phyloP scores from a whole-genome alignment of 2,329 filamentous ascomycete genomes.

The Botryotinia globosa region DNA sequence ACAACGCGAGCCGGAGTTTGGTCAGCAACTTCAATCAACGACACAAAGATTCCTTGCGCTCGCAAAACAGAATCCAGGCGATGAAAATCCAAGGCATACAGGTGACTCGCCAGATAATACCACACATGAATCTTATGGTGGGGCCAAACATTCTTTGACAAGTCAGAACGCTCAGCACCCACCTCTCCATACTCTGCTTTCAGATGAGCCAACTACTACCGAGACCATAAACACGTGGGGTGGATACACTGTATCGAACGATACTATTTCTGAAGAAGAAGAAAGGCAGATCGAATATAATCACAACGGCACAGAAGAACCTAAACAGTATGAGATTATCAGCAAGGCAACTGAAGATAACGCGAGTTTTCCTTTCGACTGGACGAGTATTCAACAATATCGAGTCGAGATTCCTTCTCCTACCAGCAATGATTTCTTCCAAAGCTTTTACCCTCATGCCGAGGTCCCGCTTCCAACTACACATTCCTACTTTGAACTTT shows the following conservation, averaged over 20 bases:
- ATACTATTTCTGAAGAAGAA: slow-evolving; percentile 26
- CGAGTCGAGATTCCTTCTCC: slow-evolving; percentile 30
- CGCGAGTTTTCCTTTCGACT: slow-evolving; percentile 51
- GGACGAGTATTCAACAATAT: slow-evolving; percentile 36
- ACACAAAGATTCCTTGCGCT: slow-evolving; percentile 58
- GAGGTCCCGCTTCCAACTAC: slow-evolving; percentile 48
- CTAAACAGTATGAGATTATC: slow-evolving; percentile 47
- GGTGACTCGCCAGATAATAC: slow-evolving; percentile 27
- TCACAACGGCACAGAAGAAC: slow-evolving; percentile 20
- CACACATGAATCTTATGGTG: slow-evolving; percentile 16
- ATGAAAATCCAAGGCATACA: slow-evolving; percentile 37
- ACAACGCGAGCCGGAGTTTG: slow-evolving; percentile 55
- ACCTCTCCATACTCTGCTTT: slow-evolving; percentile 17
- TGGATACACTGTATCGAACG: slow-evolving; percentile 32
- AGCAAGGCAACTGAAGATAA: slow-evolving; percentile 52
- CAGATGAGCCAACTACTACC: background rate
- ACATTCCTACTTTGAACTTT: slow-evolving; percentile 61
- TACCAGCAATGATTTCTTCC: slow-evolving; percentile 33
- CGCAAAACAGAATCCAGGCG: slow-evolving; percentile 47
- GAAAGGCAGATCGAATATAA: slow-evolving; percentile 24
- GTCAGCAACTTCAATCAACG: slow-evolving; percentile 53
- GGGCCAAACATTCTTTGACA: background rate
- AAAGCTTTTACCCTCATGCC: slow-evolving; percentile 35
- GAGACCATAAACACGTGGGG: slow-evolving; percentile 24
- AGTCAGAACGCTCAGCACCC: slow-evolving; percentile 1